Conservation (phyloP, 768 basidiomycete genomes). For the Punctularia strigosozonata region DNA sequence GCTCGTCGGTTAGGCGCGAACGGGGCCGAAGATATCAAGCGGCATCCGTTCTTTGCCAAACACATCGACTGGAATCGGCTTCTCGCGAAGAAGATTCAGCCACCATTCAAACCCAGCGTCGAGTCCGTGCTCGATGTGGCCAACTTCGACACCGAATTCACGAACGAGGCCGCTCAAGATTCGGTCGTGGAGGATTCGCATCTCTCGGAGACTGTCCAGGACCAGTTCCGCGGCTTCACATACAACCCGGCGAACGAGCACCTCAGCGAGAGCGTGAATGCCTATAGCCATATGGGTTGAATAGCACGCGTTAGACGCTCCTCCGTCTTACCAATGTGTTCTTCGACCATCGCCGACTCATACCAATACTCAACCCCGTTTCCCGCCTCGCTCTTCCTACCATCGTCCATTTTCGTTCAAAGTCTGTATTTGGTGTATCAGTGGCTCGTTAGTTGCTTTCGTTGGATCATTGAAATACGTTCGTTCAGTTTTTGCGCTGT, state of each 20-base stretch:
- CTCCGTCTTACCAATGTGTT: too few relatives aligned
- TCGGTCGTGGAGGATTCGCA: slow-evolving; percentile 91
- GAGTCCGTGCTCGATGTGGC: slow-evolving; percentile 91
- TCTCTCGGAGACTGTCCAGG: slow-evolving; percentile 92
- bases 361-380: too few relatives aligned
- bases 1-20: slow-evolving; percentile 77
- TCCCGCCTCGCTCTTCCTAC: too few relatives aligned
- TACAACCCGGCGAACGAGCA: slow-evolving; percentile 81
- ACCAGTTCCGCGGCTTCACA: slow-evolving; percentile 87
- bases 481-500: too few relatives aligned
- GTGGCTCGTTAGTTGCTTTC: too few relatives aligned
- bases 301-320: too few relatives aligned
- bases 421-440: too few relatives aligned
- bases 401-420: too few relatives aligned
- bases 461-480: too few relatives aligned
- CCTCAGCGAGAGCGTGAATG: slow-evolving; percentile 76
- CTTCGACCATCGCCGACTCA: too few relatives aligned
- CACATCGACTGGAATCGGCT: slow-evolving; percentile 91
- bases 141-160: slow-evolving; percentile 97
- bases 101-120: slow-evolving; percentile 95
- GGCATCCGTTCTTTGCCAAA: slow-evolving; percentile 89
- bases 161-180: slow-evolving; percentile 88
- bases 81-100: slow-evolving; percentile 89
- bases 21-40: slow-evolving; percentile 93
- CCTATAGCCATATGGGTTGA: too few relatives aligned